Evolutionary conservation across 352 stramenopile genomes (phyloP).

Genomic region (Thalassiosira livingstoniorum): DNA sequence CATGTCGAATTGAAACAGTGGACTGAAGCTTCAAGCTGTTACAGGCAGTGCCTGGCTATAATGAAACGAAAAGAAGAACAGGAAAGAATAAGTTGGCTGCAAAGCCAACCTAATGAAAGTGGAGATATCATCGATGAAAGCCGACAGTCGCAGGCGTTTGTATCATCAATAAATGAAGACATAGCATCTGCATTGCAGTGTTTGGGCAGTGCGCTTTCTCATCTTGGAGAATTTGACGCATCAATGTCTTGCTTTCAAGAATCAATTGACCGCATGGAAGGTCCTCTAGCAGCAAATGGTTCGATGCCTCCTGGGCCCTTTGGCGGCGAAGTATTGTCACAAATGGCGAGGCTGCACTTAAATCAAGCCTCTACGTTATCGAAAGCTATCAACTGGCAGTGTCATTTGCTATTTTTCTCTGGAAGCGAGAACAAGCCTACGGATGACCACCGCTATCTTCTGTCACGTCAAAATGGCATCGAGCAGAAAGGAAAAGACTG

Average conservation of each 20-base stretch:
- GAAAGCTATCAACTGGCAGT: conserved; percentile 53
- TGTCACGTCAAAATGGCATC: conserved; percentile 48
- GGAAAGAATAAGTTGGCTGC: conserved; percentile 29
- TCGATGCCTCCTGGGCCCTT: conserved; percentile 26
- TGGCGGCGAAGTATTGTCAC: conserved; percentile 57
- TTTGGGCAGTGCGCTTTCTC: conserved; percentile 62
- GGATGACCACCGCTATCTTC: conserved; percentile 47
- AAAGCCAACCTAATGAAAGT: conserved; percentile 12
- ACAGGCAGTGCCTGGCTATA: conserved; percentile 65
- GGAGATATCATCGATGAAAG: conserved; percentile 4
- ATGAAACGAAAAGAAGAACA: conserved; percentile 62
- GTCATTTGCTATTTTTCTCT: conserved; percentile 64
- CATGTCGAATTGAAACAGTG: conserved; percentile 69
- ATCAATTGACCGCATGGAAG: conserved; percentile 49
- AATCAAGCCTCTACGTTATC: conserved; percentile 60
- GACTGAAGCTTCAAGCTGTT: conserved; percentile 65
- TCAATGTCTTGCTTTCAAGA: conserved; percentile 67
- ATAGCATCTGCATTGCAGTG: conserved; percentile 58
- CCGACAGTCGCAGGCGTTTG: conserved; percentile 32
- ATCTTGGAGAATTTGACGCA: conserved; percentile 71
- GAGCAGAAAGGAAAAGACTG: conserved; percentile 60
- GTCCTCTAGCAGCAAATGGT: conserved; percentile 4
- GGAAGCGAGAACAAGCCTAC: conserved; percentile 22
- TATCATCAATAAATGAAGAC: conserved; percentile 50
- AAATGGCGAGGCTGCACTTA: conserved; percentile 58